phyloP scores from a whole-genome alignment of 2,329 filamentous ascomycete species.

The Whalleya microplaca region DNA sequence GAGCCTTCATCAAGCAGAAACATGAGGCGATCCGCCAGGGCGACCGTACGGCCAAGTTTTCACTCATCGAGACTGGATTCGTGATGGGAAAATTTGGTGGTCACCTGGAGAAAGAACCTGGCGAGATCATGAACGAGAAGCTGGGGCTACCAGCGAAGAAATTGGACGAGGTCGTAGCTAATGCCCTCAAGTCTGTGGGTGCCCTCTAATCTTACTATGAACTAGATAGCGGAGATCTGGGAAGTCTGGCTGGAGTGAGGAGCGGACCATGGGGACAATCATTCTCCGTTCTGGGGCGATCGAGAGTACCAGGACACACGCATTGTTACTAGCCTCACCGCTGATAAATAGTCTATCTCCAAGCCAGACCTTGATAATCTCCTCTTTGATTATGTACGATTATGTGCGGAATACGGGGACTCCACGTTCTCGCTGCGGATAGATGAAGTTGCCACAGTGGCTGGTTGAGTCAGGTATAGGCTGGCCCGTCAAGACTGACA shows the following conservation, averaged over 20 bases:
- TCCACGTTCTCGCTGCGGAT: no score
- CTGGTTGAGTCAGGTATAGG: no score
- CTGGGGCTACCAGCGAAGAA: constrained; percentile 33
- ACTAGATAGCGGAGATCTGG: neutral
- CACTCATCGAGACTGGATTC: constrained; percentile 40
- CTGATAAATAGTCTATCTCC: no score
- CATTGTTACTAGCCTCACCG: neutral
- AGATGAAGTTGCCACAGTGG: no score
- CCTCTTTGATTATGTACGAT: no score
- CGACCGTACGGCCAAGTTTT: constrained; percentile 28
- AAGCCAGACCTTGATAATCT: no score
- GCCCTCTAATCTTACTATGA: neutral
- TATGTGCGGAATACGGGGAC: no score
- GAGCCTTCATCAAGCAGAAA: constrained; percentile 34
- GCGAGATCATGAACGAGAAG: constrained; percentile 37
- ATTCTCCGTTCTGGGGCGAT: neutral
- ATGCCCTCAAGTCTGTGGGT: constrained; percentile 19
- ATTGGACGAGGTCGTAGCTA: constrained; percentile 30
- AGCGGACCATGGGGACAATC: neutral
- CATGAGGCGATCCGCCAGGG: constrained; percentile 31
- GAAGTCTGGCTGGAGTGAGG: neutral
- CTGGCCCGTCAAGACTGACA: no score
- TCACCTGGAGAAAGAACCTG: constrained; percentile 37
- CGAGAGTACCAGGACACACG: neutral
- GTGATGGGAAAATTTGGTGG: constrained; percentile 37